phyloP scores from a whole-genome alignment of 2,329 filamentous ascomycete species.

The Amauroascus niger region DNA sequence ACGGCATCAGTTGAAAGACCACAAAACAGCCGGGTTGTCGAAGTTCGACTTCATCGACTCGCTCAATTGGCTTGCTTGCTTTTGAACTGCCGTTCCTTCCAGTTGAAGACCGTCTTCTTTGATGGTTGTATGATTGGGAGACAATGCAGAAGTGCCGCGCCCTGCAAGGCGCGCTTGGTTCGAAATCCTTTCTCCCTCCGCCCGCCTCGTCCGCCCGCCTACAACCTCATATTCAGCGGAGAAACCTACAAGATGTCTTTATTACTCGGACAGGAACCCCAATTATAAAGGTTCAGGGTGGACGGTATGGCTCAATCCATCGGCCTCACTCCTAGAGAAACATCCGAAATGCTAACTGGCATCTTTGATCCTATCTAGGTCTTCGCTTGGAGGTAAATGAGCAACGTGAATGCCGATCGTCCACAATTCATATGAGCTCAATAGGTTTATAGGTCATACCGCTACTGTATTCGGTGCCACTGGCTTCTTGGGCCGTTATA shows the following conservation, averaged over 20 bases:
- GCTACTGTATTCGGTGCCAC: conserved; percentile 97
- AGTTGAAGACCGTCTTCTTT: neutral
- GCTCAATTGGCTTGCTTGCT: neutral
- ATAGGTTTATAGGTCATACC: conserved; percentile 62
- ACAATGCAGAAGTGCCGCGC: conserved; percentile 40
- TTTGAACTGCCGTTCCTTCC: neutral
- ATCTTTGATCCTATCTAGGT: conserved; percentile 43
- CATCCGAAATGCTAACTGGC: conserved; percentile 10
- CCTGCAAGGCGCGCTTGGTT: conserved; percentile 34
- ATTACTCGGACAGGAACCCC: conserved; percentile 96
- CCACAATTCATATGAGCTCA: conserved; percentile 22
- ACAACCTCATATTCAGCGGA: conserved; percentile 38
- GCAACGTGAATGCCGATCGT: conserved; percentile 12
- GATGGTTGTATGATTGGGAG: conserved; percentile 20
- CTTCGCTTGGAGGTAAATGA: conserved; percentile 68
- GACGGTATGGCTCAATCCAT: conserved; percentile 54
- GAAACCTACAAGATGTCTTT: conserved; percentile 64
- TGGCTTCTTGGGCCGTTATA: conserved; percentile 89
- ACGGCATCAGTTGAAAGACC: neutral
- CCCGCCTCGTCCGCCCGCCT: conserved; percentile 22
- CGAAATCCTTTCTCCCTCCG: conserved; percentile 31
- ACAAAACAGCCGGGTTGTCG: neutral
- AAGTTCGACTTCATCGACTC: neutral
- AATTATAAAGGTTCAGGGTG: conserved; percentile 77
- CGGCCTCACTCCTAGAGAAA: neutral